Conservation (phyloP, 169 alveolate species). For the Eimeria necatrix region DNA sequence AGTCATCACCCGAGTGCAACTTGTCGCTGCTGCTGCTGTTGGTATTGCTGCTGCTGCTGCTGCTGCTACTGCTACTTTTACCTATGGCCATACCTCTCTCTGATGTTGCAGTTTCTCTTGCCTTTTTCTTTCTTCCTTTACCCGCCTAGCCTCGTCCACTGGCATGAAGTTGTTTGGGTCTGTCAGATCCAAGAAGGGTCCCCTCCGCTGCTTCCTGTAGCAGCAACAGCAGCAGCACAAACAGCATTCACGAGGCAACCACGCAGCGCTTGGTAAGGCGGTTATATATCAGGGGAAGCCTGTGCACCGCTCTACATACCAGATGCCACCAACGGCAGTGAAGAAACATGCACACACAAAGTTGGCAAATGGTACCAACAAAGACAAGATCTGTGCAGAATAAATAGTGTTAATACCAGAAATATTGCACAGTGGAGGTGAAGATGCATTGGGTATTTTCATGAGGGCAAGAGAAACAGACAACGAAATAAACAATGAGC, state of each 20-base stretch:
- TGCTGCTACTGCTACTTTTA: too few species aligned
- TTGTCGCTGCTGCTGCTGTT: too few species aligned
- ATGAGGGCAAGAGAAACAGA: too few species aligned
- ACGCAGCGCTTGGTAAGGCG: neutral
- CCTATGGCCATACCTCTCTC: slow-evolving; percentile 36
- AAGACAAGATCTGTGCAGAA: too few species aligned
- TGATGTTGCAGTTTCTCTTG: slow-evolving; percentile 72
- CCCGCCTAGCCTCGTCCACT: slow-evolving; percentile 71
- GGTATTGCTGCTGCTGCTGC: too few species aligned
- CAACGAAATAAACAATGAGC: neutral
- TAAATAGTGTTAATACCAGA: too few species aligned
- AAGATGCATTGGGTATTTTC: too few species aligned
- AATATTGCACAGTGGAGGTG: too few species aligned
- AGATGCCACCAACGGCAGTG: neutral
- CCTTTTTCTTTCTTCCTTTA: slow-evolving; percentile 68
- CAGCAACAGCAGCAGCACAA: neutral
- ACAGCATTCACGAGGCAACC: neutral
- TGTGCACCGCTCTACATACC: neutral
- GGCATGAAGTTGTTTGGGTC: slow-evolving; percentile 73
- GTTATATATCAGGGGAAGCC: neutral
- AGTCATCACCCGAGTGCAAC: too few species aligned
- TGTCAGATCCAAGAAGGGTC: slow-evolving; percentile 61
- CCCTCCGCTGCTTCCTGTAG: slow-evolving; percentile 72
- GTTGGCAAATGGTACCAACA: neutral
- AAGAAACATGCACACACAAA: neutral